These are phyloP conservation scores for Pichia thaimueangensis DNA, from an alignment of 805 yeast species.

Conservation along the genomic window DNA sequence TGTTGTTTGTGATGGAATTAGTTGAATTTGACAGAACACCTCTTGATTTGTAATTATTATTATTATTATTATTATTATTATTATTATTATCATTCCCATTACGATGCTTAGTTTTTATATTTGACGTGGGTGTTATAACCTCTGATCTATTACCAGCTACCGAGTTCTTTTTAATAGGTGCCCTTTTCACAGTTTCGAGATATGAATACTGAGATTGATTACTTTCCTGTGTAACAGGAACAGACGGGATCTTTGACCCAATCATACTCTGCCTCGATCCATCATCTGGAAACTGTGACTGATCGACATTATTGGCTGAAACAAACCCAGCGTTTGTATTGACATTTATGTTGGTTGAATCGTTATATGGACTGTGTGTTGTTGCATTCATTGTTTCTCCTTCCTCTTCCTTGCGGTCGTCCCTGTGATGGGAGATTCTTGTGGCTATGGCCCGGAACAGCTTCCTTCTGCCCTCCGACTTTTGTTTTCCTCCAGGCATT, in stretches of 20 bases:
- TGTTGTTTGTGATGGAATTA: too few relatives aligned
- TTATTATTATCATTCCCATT: background rate
- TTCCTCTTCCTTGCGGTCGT: constrained; percentile 15
- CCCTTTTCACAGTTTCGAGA: constrained; percentile 6
- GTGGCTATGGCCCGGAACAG: constrained; percentile 31
- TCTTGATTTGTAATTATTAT: too few relatives aligned
- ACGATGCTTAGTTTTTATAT: background rate
- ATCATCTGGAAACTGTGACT: background rate
- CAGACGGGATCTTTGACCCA: background rate
- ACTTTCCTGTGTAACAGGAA: constrained; percentile 5
- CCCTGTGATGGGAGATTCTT: constrained; percentile 22
- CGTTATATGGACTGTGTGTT: constrained; percentile 1
- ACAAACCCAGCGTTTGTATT: background rate
- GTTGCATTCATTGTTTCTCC: constrained; percentile 10
- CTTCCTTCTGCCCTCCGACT: constrained; percentile 27
- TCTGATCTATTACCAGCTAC: background rate
- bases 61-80: background rate
- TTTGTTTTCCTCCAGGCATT: background rate
- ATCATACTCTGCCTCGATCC: background rate
- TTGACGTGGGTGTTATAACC: background rate
- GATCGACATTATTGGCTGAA: background rate
- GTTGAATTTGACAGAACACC: too few relatives aligned
- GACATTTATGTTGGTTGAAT: background rate
- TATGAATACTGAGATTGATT: constrained; percentile 3
- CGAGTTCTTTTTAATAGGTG: constrained; percentile 1